A percentile compares a stretch with the other conserved stretches of the same genome.
Conservation (phyloP, 2,329 filamentous ascomycete genomes). For the Coniochaeta pulveracea region DNA sequence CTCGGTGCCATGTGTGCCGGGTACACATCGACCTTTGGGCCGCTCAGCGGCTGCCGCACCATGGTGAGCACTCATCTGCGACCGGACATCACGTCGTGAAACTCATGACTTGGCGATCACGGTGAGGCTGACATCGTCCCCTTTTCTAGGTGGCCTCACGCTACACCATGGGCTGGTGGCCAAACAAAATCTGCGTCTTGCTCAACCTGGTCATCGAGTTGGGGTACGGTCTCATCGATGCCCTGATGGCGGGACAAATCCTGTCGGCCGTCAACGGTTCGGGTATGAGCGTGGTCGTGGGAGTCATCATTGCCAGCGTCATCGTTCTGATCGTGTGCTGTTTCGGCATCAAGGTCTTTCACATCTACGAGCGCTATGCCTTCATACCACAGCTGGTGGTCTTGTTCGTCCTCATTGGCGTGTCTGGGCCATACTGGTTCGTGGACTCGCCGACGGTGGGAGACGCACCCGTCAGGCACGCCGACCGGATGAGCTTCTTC, state of each 20-base stretch:
- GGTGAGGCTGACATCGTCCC: no score
- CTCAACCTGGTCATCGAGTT: slow-evolving; percentile 9
- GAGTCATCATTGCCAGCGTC: slow-evolving; percentile 53
- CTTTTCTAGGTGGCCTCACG: slow-evolving; percentile 9
- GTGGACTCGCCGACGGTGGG: slow-evolving; percentile 35
- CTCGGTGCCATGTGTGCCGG: no score
- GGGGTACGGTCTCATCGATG: slow-evolving; percentile 40
- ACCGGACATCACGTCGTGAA: no score
- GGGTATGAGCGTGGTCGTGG: slow-evolving; percentile 49
- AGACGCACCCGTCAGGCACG: slow-evolving; percentile 36
- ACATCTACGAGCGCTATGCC: slow-evolving; percentile 54
- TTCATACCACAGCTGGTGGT: slow-evolving; percentile 53
- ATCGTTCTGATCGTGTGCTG: slow-evolving; percentile 53
- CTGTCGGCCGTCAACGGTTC: slow-evolving; percentile 50
- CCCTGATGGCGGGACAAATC: slow-evolving; percentile 56
- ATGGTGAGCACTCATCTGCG: no score
- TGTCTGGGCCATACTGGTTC: slow-evolving; percentile 49
- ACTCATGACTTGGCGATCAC: no score
- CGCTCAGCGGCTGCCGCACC: no score
- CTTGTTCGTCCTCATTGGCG: slow-evolving; percentile 48
- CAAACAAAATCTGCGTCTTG: slow-evolving; percentile 7
- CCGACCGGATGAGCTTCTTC: slow-evolving; percentile 56
- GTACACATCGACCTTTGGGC: no score
- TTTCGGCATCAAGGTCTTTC: slow-evolving; percentile 57
- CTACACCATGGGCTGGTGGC: slow-evolving; percentile 11